Conservation (phyloP, 805 yeast species). For the Candida nonsorbophila region DNA sequence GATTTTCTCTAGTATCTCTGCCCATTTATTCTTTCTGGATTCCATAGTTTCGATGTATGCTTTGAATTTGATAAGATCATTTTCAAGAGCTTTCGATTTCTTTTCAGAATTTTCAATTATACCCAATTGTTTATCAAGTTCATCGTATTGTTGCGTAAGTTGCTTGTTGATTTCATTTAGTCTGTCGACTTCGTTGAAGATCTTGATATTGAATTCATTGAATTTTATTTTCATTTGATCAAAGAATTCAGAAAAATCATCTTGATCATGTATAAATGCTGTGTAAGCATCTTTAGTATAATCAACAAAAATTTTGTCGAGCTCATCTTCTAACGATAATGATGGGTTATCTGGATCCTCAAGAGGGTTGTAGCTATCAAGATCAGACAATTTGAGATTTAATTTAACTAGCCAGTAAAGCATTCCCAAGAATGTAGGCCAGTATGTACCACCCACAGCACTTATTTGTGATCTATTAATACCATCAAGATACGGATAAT, state of each 20-base stretch:
- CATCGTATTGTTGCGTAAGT: slow-evolving; percentile 34
- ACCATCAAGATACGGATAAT: slow-evolving; percentile 76
- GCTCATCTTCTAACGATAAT: slow-evolving; percentile 30
- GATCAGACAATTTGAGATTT: slow-evolving; percentile 28
- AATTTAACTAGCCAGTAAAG: slow-evolving; percentile 74
- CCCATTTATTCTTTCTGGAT: slow-evolving; percentile 63
- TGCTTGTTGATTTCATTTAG: slow-evolving; percentile 36
- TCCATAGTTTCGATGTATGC: slow-evolving; percentile 69
- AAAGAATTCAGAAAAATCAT: slow-evolving; percentile 46
- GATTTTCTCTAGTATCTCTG: slow-evolving; percentile 50
- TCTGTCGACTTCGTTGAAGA: slow-evolving; percentile 41
- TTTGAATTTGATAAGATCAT: slow-evolving; percentile 64
- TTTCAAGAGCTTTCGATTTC: slow-evolving; percentile 58
- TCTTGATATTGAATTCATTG: slow-evolving; percentile 43
- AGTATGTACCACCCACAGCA: slow-evolving; percentile 86
- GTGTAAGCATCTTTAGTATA: slow-evolving; percentile 66
- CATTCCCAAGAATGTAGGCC: slow-evolving; percentile 82
- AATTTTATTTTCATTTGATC: slow-evolving; percentile 54
- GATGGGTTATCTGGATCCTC: too few relatives aligned
- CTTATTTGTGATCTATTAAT: slow-evolving; percentile 81
- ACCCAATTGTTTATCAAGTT: slow-evolving; percentile 39
- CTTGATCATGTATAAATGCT: slow-evolving; percentile 59
- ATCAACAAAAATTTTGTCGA: slow-evolving; percentile 49
- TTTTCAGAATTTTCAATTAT: slow-evolving; percentile 47
- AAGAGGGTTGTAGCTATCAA: slow-evolving; percentile 24